Evolutionary conservation across 176 grass and related monocot genomes (phyloP).

Genomic region (Dendrocalamus sinicus): DNA sequence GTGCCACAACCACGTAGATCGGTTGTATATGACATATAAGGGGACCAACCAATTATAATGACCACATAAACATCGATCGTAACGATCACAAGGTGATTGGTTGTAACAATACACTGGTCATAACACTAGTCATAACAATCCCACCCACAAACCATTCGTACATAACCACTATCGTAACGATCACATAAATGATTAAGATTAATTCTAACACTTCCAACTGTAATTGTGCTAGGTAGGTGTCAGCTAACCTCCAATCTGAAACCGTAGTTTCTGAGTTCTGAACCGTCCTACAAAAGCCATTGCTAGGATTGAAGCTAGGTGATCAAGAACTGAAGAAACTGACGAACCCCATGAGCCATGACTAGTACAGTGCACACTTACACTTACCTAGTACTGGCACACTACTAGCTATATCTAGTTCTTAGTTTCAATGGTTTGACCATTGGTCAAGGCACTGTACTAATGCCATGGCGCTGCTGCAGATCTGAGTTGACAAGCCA

Average conservation of each 20-base stretch:
- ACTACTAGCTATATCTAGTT: background rate
- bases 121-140: too few relatives aligned
- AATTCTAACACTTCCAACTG: background rate
- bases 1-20: too few relatives aligned
- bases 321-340: background rate
- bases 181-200: too few relatives aligned
- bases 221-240: background rate
- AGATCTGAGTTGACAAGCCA: constrained; percentile 25
- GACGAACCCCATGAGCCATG: background rate
- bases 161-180: too few relatives aligned
- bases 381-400: background rate
- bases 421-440: constrained; percentile 8
- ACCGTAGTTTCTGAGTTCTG: constrained; percentile 37
- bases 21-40: too few relatives aligned
- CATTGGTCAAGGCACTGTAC: background rate
- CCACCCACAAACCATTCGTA: too few relatives aligned
- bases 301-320: background rate
- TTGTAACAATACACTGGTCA: too few relatives aligned
- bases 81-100: too few relatives aligned
- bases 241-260: constrained; percentile 18
- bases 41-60: too few relatives aligned
- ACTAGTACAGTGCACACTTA: too few relatives aligned
- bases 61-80: too few relatives aligned
- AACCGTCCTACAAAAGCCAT: background rate
- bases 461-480: constrained; percentile 4